Evolutionary conservation across 352 stramenopile genomes (phyloP).

Genomic region (Globisporangium paddicum): DNA sequence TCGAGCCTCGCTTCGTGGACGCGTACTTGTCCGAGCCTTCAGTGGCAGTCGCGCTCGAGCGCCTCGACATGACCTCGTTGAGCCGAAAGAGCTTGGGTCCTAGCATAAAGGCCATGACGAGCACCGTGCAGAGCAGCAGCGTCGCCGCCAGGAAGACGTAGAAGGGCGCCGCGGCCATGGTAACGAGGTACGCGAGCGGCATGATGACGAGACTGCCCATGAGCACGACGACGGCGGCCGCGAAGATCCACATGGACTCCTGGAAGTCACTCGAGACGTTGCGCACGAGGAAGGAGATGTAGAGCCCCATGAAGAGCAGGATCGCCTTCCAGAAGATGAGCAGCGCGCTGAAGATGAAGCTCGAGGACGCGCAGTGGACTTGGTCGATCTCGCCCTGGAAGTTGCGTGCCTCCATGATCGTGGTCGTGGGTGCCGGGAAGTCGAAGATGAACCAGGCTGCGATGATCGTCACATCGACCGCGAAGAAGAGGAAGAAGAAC

Average conservation of each 20-base stretch:
- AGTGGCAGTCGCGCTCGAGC: not conserved
- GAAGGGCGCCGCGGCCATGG: conserved; percentile 29
- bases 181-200: conserved; percentile 43
- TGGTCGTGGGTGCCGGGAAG: conserved; percentile 17
- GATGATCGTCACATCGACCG: conserved; percentile 25
- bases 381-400: conserved; percentile 11
- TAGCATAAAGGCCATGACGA: conserved; percentile 43
- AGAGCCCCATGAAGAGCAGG: conserved; percentile 18
- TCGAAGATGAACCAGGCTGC: conserved; percentile 21
- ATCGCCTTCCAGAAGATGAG: conserved; percentile 42
- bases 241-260: conserved; percentile 63
- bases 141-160: conserved; percentile 28
- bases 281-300: conserved; percentile 22
- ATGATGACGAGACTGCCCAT: conserved; percentile 41
- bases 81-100: conserved; percentile 37
- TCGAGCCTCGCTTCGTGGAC: not conserved
- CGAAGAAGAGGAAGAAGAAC: conserved; percentile 18
- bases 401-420: not conserved
- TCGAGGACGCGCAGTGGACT: conserved; percentile 9
- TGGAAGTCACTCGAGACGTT: conserved; percentile 46
- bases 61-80: conserved; percentile 11
- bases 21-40: not conserved
- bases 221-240: conserved; percentile 40
- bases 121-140: conserved; percentile 28
- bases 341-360: conserved; percentile 28